These are phyloP conservation scores for Coemansia sp. DNA, from an alignment of 192 early-diverging fungal species.

Conservation along the genomic window DNA sequence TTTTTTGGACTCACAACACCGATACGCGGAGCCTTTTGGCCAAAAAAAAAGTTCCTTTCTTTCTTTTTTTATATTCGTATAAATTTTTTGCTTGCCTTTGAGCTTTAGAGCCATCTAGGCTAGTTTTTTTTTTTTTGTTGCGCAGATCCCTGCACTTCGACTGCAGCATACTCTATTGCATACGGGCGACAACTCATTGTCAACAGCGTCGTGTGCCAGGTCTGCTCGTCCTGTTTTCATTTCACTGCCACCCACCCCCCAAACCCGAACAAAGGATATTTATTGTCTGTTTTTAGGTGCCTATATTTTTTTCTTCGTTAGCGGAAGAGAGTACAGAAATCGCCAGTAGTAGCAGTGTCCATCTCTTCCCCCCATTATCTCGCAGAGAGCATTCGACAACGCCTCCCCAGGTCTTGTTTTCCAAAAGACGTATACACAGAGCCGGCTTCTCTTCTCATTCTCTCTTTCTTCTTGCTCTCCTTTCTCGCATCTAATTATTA, in stretches of 20 bases:
- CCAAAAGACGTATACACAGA: not conserved
- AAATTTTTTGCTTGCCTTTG: not conserved
- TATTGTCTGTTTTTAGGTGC: constrained; percentile 3
- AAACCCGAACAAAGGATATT: not conserved
- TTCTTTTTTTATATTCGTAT: not conserved
- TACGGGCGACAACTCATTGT: not conserved
- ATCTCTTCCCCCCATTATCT: not conserved
- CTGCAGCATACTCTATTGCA: constrained; percentile 13
- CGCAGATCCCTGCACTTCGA: constrained; percentile 3
- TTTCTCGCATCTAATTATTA: constrained; percentile 11
- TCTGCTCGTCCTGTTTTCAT: constrained; percentile 11
- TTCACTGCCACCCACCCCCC: not conserved
- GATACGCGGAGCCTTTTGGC: constrained; percentile 1
- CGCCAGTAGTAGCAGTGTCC: not conserved
- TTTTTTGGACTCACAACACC: not conserved
- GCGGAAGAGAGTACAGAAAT: not conserved
- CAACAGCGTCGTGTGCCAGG: not conserved
- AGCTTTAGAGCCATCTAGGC: not conserved
- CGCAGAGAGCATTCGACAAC: not conserved
- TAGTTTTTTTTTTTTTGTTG: not conserved
- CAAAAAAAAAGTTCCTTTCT: not conserved
- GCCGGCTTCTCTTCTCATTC: not conserved
- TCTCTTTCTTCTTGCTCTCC: not conserved
- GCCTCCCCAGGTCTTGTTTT: not conserved
- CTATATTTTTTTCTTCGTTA: not conserved